Base-by-base conservation (phyloP, 1,284 basidiomycete genomes). In the Apiotrichum gamsii region DNA sequence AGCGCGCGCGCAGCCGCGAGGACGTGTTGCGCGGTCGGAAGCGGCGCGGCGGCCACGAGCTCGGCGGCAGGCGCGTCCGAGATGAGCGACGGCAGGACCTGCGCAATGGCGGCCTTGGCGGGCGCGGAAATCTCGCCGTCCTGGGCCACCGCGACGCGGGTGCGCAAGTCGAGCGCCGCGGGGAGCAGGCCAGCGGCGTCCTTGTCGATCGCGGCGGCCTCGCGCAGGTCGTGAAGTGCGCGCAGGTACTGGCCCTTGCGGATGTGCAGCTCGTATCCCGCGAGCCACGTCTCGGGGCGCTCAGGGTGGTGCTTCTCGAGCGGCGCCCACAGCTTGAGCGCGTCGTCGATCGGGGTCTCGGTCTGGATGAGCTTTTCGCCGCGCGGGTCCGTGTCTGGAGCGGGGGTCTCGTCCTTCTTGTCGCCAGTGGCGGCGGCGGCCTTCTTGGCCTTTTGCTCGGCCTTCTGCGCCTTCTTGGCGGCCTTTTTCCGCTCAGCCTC, bases 391-490 rank as follows among this genome's bases (percentile, higher is more conserved):
- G 88, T 83, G 61, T 95, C 90, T 9, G 76, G 60, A 1, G 77
- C 64, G 4, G 73, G 71, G 1, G 75, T 74, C 16, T 74, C 70
- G 81, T 19, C 78, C 36, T 89, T 88, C 71, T 87, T 90, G 62
- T 87, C 85, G 51, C 84, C 81, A 43, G 78, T 78, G 2, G 77
- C 61, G 15, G 77, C 59, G 51, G 74, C 60, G 40, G 71, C 52
- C 65, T 80, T 85, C 64, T 85, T 83, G 15, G 77, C 88, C 67
- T 90, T 93, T 69, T 87, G 87, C 24, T 87, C 88, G 64, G 89
- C 93, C 72, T 90, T 91, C 66, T 85, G 84, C 0, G 87, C 87
- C 69, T 91, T 93, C 72, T 89, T 89, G 62, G 83, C 82, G 0
- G 80, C 81, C 50, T 83, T 56, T 40, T 83, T 79, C 29, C 80